Base-by-base conservation (phyloP, 2,329 filamentous ascomycete genomes). In the Septoria petroselini region DNA sequence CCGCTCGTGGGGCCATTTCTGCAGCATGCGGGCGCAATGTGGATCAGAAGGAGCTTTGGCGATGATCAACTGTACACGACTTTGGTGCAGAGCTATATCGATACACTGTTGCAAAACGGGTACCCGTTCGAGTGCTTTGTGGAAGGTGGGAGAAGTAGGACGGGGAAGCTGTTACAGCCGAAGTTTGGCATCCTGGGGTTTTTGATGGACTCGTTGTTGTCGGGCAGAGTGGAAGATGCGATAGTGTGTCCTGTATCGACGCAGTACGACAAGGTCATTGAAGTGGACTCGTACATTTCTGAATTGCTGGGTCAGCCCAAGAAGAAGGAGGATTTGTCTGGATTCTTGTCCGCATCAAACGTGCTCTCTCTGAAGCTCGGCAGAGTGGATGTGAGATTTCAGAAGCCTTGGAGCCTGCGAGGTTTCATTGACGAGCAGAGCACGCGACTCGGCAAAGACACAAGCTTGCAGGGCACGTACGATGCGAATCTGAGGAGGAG, bases 91-190 rank as follows among this genome's bases (percentile, higher is more conserved):
- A 82, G 90, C 5, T 98, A 98, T 64, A 90, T 98, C 61, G 93
- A 98, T 67, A 94, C 89, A 0, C 68, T 98, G 35, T 75, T 98
- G 2, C 88, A 93, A 64, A 84, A 88, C 57, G 93, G 93, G 0
- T 95, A 85, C 70, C 97, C 98, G 66, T 82, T 98, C 41, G 91
- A 96, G 69, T 98, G 93, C 68, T 98, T 98, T 62, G 94, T 98
- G 27, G 93, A 98, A 72, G 93, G 93, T 12, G 91, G 91, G 1
- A 80, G 93, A 14, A 96, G 91, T 25, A 78, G 93, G 43, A 98
- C 91, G 0, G 93, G 93, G 21, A 98, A 98, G 71, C 79, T 98
- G 2, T 71, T 98, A 9, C 85, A 90, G 2, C 93, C 93, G 0
- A 97, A 97, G 65, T 97, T 97, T 58, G 93, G 93, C 7, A 96